Conservation (phyloP, 2,329 filamentous ascomycete species). For the Colletotrichum gigasporum region DNA sequence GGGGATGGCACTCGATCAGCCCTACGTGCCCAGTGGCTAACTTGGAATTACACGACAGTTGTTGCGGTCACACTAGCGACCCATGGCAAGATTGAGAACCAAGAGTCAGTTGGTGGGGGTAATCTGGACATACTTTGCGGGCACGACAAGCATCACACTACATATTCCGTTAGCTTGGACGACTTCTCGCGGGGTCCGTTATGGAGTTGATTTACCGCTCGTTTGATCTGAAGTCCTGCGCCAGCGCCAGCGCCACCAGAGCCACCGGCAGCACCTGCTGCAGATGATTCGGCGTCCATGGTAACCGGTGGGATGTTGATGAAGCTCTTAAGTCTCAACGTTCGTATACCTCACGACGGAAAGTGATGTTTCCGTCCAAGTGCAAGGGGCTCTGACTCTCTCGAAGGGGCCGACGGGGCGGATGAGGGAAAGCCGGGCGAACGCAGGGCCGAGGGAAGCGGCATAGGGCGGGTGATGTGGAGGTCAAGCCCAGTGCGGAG, state of each 20-base stretch:
- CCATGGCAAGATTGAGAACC: neutral
- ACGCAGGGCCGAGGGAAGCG: neutral
- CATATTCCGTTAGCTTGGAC: neutral
- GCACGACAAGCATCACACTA: conserved; percentile 45
- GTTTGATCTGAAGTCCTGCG: conserved; percentile 14
- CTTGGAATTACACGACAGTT: conserved; percentile 41
- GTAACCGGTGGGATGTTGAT: neutral
- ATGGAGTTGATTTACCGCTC: conserved; percentile 20
- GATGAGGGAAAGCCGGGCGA: neutral
- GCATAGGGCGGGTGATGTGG: neutral
- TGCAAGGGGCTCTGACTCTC: conserved; percentile 3
- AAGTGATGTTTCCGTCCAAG: no score
- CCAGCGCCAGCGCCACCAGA: neutral
- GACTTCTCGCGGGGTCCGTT: neutral
- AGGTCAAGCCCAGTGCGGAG: neutral
- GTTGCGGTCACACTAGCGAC: conserved; percentile 44
- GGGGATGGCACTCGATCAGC: neutral
- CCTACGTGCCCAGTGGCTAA: conserved; percentile 34
- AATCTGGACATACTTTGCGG: conserved; percentile 40
- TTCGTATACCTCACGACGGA: neutral
- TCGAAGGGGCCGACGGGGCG: neutral
- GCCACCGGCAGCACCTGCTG: neutral
- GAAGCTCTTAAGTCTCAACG: no score
- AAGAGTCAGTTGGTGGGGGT: conserved; percentile 36
- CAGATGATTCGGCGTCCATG: conserved; percentile 15